Base-by-base conservation (phyloP, 129 eudicot species). In the Lonicera japonica region DNA sequence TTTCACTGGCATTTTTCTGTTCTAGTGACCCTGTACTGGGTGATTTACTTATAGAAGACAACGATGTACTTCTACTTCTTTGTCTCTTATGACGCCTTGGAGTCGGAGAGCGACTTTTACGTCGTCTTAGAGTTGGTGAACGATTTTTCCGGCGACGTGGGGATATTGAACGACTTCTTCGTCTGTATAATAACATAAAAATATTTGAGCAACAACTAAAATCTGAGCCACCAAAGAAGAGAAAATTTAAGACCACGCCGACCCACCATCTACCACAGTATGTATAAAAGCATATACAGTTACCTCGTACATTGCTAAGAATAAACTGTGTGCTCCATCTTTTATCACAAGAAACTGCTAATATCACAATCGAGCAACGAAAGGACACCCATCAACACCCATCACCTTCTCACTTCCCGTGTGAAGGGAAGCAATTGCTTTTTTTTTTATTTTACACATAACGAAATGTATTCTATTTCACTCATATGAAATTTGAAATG, bases 251-350 rank as follows among this genome's bases (percentile, higher is more conserved):
- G 78, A 67, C 68, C 68, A 65, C 66, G 65, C 70, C 73, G 52
- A 61, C 80, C 70, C 68, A 73, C 75, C 74, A 22, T 69, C 78
- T 68, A 76, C 69, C 75, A 71, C 75, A 54, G 70, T 70, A 66
- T 65, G 65, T 72, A 60, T 53, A 72, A 57, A 84, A 82, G 75
- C 83, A 82, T 64, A 68, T 71, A 74, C 86, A 55, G 80, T 89
- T 82, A 85, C 96, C 94, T 85, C 96, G 66, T 68, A 75, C 48
- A 82, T 74, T 88, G 96, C 73, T 68, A 88, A 83, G 91, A 75
- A 76, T 81, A 89, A 83, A 89, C 94, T 79, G 91, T 48, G 85
- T 60, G 85, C 94, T 82, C 87, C 96, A 79, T 79, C 94, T 85
- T 85, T 85, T 82, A 85, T 75, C 87, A 89, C 84, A 84, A 79